Evolutionary conservation across 176 grass and related monocot species (phyloP), one percentile per base, ranked within the genome.

Genomic region (Eleusine indica): DNA sequence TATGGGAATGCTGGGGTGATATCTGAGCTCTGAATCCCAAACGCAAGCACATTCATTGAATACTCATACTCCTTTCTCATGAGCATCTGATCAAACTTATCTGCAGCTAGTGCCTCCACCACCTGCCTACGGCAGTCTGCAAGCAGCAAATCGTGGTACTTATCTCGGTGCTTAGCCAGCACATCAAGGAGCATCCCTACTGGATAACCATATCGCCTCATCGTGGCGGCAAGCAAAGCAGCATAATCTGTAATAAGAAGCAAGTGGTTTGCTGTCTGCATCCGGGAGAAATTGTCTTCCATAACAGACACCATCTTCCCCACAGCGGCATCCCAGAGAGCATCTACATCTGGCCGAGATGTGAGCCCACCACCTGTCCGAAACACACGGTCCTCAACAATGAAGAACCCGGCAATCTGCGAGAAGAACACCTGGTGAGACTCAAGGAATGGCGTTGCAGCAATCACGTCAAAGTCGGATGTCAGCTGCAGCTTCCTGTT

Each of bases 41-140:
- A 99, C 22, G 97, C 91, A 79, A 96, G 86, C 15, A 99, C 93
- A 65, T 99, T 96, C 97, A 99, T 99, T 40, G 97, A 96, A 81
- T 99, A 99, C 54, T 99, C 97, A 41, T 99, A 99, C 87, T 99
- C 97, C 88, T 96, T 99, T 77, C 91, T 99, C 97, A 99, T 99
- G 51, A 99, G 74, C 97, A 99, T 96, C 79, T 99, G 97, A 80
- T 96, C 97, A 58, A 96, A 96, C 68, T 90, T 94, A 80, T 99
- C 97, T 49, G 97, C 93, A 16, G 89, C 89, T 9, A 99, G 86
- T 60, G 91, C 85, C 85, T 99, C 97, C 14, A 82, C 89, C 39
- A 99, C 97, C 89, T 99, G 93, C 62, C 89, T 94, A 66, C 85
- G 91, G 86, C 97, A 99, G 83, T 99, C 97, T 10, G 93, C 86